Evolutionary conservation across 2,329 filamentous ascomycete species (phyloP).

Genomic region (Geoglossum cookeanum): DNA sequence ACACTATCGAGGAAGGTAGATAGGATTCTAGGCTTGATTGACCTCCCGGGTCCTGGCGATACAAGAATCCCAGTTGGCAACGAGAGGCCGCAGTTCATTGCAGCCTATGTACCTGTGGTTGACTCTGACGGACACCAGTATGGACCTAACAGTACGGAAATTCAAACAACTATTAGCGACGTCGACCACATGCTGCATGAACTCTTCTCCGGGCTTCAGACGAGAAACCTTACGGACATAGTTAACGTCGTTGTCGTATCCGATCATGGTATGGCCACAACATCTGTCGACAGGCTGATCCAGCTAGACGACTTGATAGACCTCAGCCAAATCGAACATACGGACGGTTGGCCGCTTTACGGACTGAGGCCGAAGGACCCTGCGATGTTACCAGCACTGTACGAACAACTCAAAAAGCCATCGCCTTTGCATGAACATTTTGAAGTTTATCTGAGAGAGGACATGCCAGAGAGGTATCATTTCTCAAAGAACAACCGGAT

Average conservation of each 20-base stretch:
- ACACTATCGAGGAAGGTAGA: conserved; percentile 54
- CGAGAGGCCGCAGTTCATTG: conserved; percentile 72
- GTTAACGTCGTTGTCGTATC: conserved; percentile 94
- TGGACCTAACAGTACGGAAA: conserved; percentile 90
- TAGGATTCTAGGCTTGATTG: conserved; percentile 64
- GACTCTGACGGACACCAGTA: conserved; percentile 73
- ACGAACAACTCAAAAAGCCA: conserved; percentile 35
- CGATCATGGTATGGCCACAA: conserved; percentile 96
- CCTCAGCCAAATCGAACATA: conserved; percentile 55
- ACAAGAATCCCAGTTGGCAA: conserved; percentile 17
- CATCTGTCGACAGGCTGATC: conserved; percentile 57
- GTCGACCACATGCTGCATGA: conserved; percentile 68
- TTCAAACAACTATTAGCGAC: conserved; percentile 53
- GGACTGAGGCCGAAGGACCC: conserved; percentile 65
- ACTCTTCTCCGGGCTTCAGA: conserved; percentile 56
- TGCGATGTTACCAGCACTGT: conserved; percentile 44
- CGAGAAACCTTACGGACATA: conserved; percentile 68
- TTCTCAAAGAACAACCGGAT: conserved; percentile 79
- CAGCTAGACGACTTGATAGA: conserved; percentile 85
- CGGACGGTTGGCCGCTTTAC: conserved; percentile 85
- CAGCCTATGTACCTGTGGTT: conserved; percentile 85
- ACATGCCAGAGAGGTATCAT: conserved; percentile 88
- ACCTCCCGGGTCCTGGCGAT: conserved; percentile 55
- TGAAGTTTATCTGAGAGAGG: conserved; percentile 71
- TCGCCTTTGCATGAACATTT: conserved; percentile 45